Evolutionary conservation across 495 filamentous ascomycete species (phyloP), one percentile per base, ranked within the genome.

Genomic region (Lasiosphaeris hirsuta): DNA sequence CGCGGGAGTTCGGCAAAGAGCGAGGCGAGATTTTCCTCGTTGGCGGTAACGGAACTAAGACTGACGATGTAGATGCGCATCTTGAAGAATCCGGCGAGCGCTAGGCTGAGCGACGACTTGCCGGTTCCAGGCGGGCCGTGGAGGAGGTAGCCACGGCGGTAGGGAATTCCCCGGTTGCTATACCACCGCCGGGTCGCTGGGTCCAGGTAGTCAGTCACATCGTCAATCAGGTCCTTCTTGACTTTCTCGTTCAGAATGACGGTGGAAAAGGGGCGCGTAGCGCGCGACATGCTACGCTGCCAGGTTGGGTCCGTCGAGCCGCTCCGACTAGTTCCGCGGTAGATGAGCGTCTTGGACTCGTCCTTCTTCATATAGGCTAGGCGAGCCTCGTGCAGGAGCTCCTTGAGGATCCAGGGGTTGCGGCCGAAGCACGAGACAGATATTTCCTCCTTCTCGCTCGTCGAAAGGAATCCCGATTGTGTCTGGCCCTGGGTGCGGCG

Each of bases 151-250:
- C 72, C 71, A 39, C 94, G 85, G 42, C 94, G 90, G 49, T 89
- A 90, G 0, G 87, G 86, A 47, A 90, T 85, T 2, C 86, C 86
- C 45, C 85, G 75, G 63, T 86, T 84, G 4, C 85, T 80, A 63
- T 96, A 96, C 91, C 90, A 96, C 5, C 84, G 71, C 10, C 84
- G 75, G 2, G 88, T 94, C 2, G 79, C 70, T 0, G 90, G 90
- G 60, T 90, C 84, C 34, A 97, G 80, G 66, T 96, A 97, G 60
- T 96, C 91, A 61, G 90, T 87, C 63, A 96, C 87, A 65, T 97
- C 94, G 36, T 81, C 75, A 39, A 96, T 75, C 15, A 97, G 80
- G 1, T 76, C 80, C 35, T 85, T 68, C 74, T 97, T 97, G 61
- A 89, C 84, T 42, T 79, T 70, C 46, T 85, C 79, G 60, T 93